Conservation (phyloP, 1,139 yeast species). For the Saccharomyces hybrid region DNA sequence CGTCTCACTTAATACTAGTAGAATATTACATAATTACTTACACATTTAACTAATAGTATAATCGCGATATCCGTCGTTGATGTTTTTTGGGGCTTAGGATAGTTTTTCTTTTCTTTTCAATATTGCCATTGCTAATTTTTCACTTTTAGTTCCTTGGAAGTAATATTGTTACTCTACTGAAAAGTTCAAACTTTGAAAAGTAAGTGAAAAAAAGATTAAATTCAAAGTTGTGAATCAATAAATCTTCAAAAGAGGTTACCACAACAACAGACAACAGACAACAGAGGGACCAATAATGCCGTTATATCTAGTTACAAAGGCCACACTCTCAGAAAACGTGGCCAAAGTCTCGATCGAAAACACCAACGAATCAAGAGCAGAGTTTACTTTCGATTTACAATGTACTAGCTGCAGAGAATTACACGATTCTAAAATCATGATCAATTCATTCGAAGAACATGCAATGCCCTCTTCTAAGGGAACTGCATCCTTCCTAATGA, state of each 20-base stretch:
- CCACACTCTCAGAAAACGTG: constrained; percentile 28
- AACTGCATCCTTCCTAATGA: constrained; percentile 75
- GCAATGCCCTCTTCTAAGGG: constrained; percentile 68
- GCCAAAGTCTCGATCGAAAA: constrained; percentile 44
- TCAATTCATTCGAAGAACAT: constrained; percentile 51
- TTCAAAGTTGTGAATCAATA: too few species aligned
- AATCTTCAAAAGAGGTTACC: not conserved
- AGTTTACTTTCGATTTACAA: constrained; percentile 62
- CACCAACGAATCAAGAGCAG: constrained; percentile 53
- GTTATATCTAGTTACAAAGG: constrained; percentile 25
- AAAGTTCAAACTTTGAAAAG: not conserved
- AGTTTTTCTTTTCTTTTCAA: not conserved
- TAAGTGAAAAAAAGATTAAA: not conserved
- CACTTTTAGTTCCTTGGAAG: not conserved
- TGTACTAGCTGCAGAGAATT: constrained; percentile 77
- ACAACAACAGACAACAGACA: not conserved
- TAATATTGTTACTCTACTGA: not conserved
- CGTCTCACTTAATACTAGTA: not conserved
- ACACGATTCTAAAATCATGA: constrained; percentile 66
- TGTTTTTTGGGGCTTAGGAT: not conserved
- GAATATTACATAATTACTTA: not conserved
- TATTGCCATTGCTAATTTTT: not conserved
- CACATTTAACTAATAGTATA: not conserved
- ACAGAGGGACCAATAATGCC: constrained; percentile 7
- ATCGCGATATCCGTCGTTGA: not conserved